Evolutionary conservation across 768 basidiomycete genomes (phyloP), one percentile per base, ranked within the genome.

Genomic region (Leccinellum albellum): DNA sequence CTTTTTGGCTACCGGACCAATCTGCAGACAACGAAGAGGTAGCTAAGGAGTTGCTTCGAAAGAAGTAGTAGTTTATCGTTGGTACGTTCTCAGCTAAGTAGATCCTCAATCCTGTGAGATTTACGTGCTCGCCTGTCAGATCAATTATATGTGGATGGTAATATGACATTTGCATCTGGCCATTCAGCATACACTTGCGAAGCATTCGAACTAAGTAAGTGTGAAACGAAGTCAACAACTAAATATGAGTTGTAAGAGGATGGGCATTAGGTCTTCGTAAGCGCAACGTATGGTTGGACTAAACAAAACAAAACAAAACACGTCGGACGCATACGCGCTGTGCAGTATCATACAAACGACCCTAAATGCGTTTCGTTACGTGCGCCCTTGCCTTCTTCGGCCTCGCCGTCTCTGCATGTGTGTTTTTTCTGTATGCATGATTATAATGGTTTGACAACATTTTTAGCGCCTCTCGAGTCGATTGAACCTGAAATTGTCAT

Each of bases 1-100:
- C 85, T 0, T 81, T 87, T 62, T 86, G 85, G 85, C 63, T 86
- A 13, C 85, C 85, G 0, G 90, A 91, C 70, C 79, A 78, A 56
- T 76, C 81, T n/a, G 78, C 74, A 10, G 87, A 90, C 67, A 77
- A 76, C 10, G 89, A 89, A 50, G 88, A 90, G 57, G 75, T 86
- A 49, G 88, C 87, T 4, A 83, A 82, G 61, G 87, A 87, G 61
- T 67, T 90, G 47, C 71, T 89, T 60, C 87, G 82, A 67, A 85
- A 82, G 70, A 81, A 72, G 65, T 68, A 63, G 47, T 47, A 24
- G 8, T 37, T 35, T 35, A 24, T 47, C 20, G 26, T 60, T 3
- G 1, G 2, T 9, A 35, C 10, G 21, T 35, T 35, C 20, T 44
- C 50, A 37, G 13, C 9, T 21, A 20, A 6, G 17, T 12, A 9